Evolutionary conservation across 768 basidiomycete species (phyloP), one percentile per base, ranked within the genome.

Genomic region (Amanita exitialis): DNA sequence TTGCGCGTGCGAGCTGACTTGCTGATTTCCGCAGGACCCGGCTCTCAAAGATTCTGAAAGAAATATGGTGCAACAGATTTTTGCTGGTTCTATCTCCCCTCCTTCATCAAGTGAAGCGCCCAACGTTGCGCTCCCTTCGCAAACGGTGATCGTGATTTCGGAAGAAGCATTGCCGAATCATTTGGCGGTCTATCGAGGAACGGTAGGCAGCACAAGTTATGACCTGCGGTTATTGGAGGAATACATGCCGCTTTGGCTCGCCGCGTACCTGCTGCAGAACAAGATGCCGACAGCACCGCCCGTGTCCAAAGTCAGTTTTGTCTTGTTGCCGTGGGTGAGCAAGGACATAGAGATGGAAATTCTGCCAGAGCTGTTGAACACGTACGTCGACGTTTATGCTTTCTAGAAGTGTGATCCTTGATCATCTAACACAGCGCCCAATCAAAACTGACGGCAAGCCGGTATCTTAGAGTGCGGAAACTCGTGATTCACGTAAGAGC

Each of bases 381-480:
- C 82, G 93, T 95, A 60, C 61, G 89, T 78, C 18, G 28, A 42
- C 47, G 35, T 32, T 37, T 25, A 35, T 30, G 39, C 12, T 49
- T 10, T 21, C 52, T 18, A 15, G 44, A 6, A 35, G 52, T 12
- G 1, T 20, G 12, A 34, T 34, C 41, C 13, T 6, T 36, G n/a
- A 37, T 7, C 54, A 6, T 49, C 18, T 18, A 16, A 38, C 18
- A 10, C 20, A 88, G 81, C 2, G 70, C 82, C 13, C 86, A 93
- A 59, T 83, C 87, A 0, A 90, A 93, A 57, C 70, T 99, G 16
- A 95, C 91, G 0, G 93, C 95, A 0, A 91, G 81, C 60, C 80
- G 88, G 21, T 85, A 84, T 58, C 71, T 98, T 42, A 78, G 96
- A 30, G 80, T 95, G 15, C 77, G 84, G 41, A 99, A 97, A 66